Base-by-base conservation (phyloP, 2,329 filamentous ascomycete species). In the Botrytis deweyae region DNA sequence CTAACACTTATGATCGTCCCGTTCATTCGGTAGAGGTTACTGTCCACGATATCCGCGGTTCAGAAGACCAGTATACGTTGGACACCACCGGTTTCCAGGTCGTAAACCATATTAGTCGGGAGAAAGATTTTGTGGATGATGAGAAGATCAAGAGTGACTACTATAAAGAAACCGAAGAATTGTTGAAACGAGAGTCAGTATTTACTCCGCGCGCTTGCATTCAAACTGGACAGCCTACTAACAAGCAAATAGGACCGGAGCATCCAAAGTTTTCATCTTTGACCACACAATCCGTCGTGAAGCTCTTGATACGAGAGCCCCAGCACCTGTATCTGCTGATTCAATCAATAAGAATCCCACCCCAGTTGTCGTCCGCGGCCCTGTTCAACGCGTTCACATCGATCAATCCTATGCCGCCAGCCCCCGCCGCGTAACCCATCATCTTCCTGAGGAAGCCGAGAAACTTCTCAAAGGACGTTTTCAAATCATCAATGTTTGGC, bases 251-350 rank as follows among this genome's bases (percentile, higher is more conserved):
- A 89, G 88, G 44, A 90, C 88, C 25, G 88, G 88, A 4, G 88
- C 85, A 25, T 82, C 86, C 3, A 85, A 85, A 36, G 81, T 90
- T 76, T 86, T 88, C 83, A 88, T 90, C 79, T 91, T 91, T 79
- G 87, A 90, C 81, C 88, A 90, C 81, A 90, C 88, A 9, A 87
- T 91, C 77, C 85, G 86, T n/a, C 84, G 86, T 64, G 22, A 73
- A 71, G 66, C 61, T 73, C 73, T 18, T 49, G 75, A 65, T 52
- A 67, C 33, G 75, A 82, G 82, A 76, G 78, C 25, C 12, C 3
- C 64, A 18, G 38, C 22, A 10, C 58, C 58, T 14, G 22, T 3
- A 22, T 33, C 59, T 14, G 29, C 33, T n/a, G 40, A 22, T 10
- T 9, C 36, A 22, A n/a, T 12, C 29, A 49, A 70, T 20, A 44